Conservation (phyloP, 1,139 yeast genomes). For the Ashbya aceris region DNA sequence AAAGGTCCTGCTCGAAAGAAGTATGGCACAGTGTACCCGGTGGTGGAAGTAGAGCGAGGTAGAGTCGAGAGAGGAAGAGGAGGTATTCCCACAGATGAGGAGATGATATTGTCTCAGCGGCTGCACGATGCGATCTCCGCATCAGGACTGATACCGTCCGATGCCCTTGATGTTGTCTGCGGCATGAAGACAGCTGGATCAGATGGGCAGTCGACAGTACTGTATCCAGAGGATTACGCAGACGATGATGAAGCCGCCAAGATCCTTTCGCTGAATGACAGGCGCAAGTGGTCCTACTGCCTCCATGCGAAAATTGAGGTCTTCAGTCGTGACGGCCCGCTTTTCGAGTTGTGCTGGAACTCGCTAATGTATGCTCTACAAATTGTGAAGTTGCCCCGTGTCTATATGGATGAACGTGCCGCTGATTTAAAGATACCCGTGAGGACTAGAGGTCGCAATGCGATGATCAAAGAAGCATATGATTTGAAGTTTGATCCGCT, state of each 20-base stretch:
- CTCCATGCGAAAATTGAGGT: constrained; percentile 69
- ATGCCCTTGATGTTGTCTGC: constrained; percentile 37
- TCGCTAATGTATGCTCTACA: constrained; percentile 57
- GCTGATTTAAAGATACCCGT: constrained; percentile 44
- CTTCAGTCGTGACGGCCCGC: constrained; percentile 72
- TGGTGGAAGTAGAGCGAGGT: constrained; percentile 43
- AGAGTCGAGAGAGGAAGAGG: constrained; percentile 57
- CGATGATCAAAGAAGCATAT: constrained; percentile 37
- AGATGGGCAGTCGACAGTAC: constrained; percentile 31
- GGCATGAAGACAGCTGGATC: constrained; percentile 44
- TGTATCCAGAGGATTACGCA: constrained; percentile 33
- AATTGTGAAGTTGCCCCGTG: constrained; percentile 53
- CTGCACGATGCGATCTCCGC: constrained; percentile 51
- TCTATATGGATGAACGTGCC: constrained; percentile 52
- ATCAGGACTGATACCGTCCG: constrained; percentile 42
- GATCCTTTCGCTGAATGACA: constrained; percentile 21
- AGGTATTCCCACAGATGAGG: constrained; percentile 86
- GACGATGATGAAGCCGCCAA: constrained; percentile 21
- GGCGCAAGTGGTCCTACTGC: constrained; percentile 49
- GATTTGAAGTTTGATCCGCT: constrained; percentile 39
- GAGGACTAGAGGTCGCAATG: constrained; percentile 43
- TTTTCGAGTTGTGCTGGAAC: constrained; percentile 69
- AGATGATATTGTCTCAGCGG: constrained; percentile 69
- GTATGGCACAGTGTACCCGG: constrained; percentile 54
- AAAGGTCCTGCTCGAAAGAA: constrained; percentile 7